These are phyloP conservation scores for Tirmania nivea DNA, from an alignment of 495 filamentous ascomycete species.

Conservation along the genomic window DNA sequence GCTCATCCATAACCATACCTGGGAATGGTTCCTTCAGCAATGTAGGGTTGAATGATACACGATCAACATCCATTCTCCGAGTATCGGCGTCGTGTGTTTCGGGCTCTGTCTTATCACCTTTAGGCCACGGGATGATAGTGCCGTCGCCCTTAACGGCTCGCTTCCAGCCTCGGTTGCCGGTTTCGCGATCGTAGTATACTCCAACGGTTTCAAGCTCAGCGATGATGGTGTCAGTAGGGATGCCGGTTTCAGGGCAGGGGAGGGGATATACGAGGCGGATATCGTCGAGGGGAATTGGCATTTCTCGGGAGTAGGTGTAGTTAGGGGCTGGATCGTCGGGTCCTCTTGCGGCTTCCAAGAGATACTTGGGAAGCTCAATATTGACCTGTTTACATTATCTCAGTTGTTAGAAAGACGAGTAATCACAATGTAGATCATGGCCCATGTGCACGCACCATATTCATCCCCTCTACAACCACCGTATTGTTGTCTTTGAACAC, in stretches of 20 bases:
- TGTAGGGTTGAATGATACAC: conserved; percentile 51
- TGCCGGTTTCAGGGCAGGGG: conserved; percentile 36
- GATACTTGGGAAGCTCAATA: conserved; percentile 30
- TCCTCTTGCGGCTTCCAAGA: conserved; percentile 21
- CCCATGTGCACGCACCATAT: conserved; percentile 33
- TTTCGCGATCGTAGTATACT: conserved; percentile 26
- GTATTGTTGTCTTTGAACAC: conserved; percentile 36
- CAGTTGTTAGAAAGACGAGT: not conserved
- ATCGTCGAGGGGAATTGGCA: conserved; percentile 39
- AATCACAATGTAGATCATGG: not conserved
- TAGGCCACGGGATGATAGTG: conserved; percentile 56
- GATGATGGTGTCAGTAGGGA: conserved; percentile 49
- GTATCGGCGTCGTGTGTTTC: conserved; percentile 47
- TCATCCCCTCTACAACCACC: conserved; percentile 40
- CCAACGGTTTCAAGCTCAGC: conserved; percentile 34
- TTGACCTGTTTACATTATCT: conserved; percentile 4
- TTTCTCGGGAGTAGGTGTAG: conserved; percentile 21
- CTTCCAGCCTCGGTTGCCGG: conserved; percentile 24
- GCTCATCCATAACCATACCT: conserved; percentile 54
- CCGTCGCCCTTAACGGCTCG: conserved; percentile 37
- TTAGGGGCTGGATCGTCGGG: conserved; percentile 22
- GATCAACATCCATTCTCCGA: conserved; percentile 49
- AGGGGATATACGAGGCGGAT: conserved; percentile 66
- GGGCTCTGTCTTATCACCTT: conserved; percentile 23
- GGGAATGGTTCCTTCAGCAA: conserved; percentile 63